Conservation (phyloP, 2,329 filamentous ascomycete genomes). For the Xylaria sp. region DNA sequence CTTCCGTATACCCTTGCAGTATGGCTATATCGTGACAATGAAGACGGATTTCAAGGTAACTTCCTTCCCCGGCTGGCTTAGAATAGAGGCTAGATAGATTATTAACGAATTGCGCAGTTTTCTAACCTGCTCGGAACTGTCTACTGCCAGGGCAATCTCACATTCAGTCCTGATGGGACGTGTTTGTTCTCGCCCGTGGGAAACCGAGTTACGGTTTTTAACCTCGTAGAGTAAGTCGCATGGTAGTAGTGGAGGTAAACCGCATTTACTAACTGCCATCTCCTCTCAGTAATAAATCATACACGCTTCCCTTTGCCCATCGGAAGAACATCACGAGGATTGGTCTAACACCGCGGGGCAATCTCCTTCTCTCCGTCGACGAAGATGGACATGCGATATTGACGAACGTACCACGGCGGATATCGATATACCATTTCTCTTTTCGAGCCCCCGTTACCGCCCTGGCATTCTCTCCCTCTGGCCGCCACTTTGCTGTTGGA, state of each 20-base stretch:
- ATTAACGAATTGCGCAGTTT: constrained; percentile 62
- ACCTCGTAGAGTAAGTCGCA: constrained; percentile 80
- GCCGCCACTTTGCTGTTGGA: constrained; percentile 86
- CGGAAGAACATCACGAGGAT: constrained; percentile 90
- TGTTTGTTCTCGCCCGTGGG: constrained; percentile 95
- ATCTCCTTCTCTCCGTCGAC: constrained; percentile 89
- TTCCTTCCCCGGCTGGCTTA: neutral
- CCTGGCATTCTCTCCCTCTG: constrained; percentile 88
- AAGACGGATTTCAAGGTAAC: constrained; percentile 98
- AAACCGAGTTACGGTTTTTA: constrained; percentile 94
- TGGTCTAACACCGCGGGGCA: constrained; percentile 86
- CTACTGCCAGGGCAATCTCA: constrained; percentile 95
- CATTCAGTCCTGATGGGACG: constrained; percentile 95
- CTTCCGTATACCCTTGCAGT: constrained; percentile 4
- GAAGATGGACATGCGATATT: constrained; percentile 93
- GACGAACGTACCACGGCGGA: constrained; percentile 83
- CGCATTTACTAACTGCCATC: constrained; percentile 39
- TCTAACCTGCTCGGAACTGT: constrained; percentile 98
- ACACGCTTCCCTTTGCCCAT: constrained; percentile 87
- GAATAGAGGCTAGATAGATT: neutral
- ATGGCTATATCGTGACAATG: constrained; percentile 62
- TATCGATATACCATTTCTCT: constrained; percentile 93
- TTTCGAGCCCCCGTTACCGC: constrained; percentile 83
- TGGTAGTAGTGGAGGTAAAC: neutral
- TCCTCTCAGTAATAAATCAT: constrained; percentile 73